A percentile compares a stretch with the other conserved stretches of the same genome.
Evolutionary conservation across 495 filamentous ascomycete species (phyloP).

Genomic region (Aspergillus nidulans): DNA sequence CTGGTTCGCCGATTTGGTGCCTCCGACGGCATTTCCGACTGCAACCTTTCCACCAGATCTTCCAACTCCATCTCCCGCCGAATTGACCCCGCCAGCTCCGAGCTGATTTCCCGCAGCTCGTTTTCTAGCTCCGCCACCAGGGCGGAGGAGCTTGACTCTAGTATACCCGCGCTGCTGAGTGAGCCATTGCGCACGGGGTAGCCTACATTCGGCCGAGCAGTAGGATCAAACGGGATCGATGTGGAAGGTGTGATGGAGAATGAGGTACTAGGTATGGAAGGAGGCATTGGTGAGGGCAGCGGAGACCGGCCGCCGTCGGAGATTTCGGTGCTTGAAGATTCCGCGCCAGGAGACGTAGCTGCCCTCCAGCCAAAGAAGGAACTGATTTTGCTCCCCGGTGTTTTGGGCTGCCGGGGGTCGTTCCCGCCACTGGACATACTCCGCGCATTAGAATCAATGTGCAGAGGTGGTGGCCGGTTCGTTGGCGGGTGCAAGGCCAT

Average conservation of each 20-base stretch:
- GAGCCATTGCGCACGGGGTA: conserved; percentile 33
- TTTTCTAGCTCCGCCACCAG: conserved; percentile 73
- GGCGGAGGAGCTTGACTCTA: conserved; percentile 49
- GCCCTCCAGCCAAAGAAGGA: conserved; percentile 69
- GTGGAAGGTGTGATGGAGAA: conserved; percentile 32
- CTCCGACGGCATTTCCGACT: conserved; percentile 58
- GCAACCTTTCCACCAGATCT: conserved; percentile 83
- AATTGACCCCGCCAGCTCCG: conserved; percentile 88
- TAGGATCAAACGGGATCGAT: conserved; percentile 37
- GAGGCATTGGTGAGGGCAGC: conserved; percentile 53
- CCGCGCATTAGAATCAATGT: conserved; percentile 33
- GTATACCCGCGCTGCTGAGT: conserved; percentile 35
- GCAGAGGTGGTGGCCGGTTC: conserved; percentile 36
- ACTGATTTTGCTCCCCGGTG: conserved; percentile 58
- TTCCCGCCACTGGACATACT: conserved; percentile 26
- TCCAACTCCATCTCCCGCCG: conserved; percentile 94
- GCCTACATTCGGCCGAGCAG: conserved; percentile 36
- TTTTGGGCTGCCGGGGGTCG: conserved; percentile 49
- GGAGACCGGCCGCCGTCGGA: conserved; percentile 60
- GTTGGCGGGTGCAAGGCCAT: conserved; percentile 41
- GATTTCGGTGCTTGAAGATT: conserved; percentile 60
- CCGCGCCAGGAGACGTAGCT: conserved; percentile 50
- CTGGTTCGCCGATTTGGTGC: conserved; percentile 69
- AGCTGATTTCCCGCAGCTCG: conserved; percentile 86
- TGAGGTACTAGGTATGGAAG: conserved; percentile 38